Percentiles rank a stretch among this genome's conserved stretches.
phyloP scores from a whole-genome alignment of 108 stramenopile genomes.

The Cylindrotheca closterium region DNA sequence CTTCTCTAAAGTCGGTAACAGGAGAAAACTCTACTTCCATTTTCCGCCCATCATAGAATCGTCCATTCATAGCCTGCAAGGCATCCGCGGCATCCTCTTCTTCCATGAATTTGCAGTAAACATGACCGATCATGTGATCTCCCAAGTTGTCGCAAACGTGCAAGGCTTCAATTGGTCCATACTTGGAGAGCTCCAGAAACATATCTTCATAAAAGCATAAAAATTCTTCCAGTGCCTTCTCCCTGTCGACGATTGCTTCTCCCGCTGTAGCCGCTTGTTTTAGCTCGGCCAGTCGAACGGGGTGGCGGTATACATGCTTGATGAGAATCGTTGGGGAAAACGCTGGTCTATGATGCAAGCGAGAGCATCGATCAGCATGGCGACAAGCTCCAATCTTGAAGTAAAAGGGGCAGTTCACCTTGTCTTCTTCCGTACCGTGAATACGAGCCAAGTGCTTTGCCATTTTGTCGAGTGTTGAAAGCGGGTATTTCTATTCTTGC shows the following conservation, averaged over 20 bases:
- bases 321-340: slow-evolving; percentile 95
- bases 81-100: slow-evolving; percentile 96
- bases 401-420: slow-evolving; percentile 99
- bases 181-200: slow-evolving; percentile 89
- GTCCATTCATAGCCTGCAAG: slow-evolving; percentile 83
- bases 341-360: slow-evolving; percentile 94
- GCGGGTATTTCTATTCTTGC: too few relatives aligned
- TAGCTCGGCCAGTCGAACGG: slow-evolving; percentile 65
- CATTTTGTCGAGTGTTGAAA: too few relatives aligned
- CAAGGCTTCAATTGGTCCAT: slow-evolving; percentile 92
- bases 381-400: slow-evolving; percentile 98
- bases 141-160: slow-evolving; percentile 97
- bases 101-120: slow-evolving; percentile 90
- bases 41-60: slow-evolving; percentile 90
- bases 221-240: slow-evolving; percentile 85
- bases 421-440: slow-evolving; percentile 99
- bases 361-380: slow-evolving; percentile 93
- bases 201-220: slow-evolving; percentile 73
- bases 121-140: slow-evolving; percentile 98
- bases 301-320: slow-evolving; percentile 95
- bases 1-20: slow-evolving; percentile 95
- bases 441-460: slow-evolving; percentile 96
- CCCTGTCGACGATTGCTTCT: slow-evolving; percentile 58
- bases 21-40: slow-evolving; percentile 93
- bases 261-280: slow-evolving; percentile 29